These are phyloP conservation scores for Metarhizium robertsii DNA, from an alignment of 2,329 filamentous ascomycete genomes.

Conservation along the genomic window DNA sequence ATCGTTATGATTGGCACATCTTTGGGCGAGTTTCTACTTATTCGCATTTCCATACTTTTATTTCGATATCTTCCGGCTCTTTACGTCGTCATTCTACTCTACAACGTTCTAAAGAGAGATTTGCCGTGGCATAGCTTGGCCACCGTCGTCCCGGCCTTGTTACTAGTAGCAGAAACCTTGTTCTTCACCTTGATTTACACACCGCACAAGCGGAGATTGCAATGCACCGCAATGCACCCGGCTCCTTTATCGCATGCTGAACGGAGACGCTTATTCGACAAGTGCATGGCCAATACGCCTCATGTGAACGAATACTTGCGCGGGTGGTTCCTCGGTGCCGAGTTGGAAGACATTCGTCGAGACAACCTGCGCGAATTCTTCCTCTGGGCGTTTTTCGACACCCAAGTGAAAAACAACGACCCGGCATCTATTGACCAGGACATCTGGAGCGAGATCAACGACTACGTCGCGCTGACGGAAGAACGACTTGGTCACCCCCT, in stretches of 20 bases:
- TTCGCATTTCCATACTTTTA: conserved; percentile 33
- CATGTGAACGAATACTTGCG: conserved; percentile 47
- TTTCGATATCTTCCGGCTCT: conserved; percentile 35
- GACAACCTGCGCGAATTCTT: conserved; percentile 62
- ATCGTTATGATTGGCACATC: conserved; percentile 28
- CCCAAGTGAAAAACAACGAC: conserved; percentile 18
- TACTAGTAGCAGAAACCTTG: conserved; percentile 28
- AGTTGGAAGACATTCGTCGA: conserved; percentile 45
- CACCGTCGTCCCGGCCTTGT: conserved; percentile 15
- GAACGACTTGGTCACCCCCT: conserved; percentile 39
- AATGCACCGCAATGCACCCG: conserved; percentile 29
- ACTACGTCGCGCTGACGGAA: conserved; percentile 44
- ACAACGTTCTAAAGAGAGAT: conserved; percentile 8
- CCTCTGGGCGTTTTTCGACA: conserved; percentile 58
- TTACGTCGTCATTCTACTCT: conserved; percentile 22
- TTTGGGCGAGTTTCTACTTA: conserved; percentile 30
- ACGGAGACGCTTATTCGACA: conserved; percentile 45
- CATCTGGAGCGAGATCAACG: conserved; percentile 31
- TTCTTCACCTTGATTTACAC: conserved; percentile 34
- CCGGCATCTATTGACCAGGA: conserved; percentile 17
- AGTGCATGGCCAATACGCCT: conserved; percentile 44
- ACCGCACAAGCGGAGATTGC: conserved; percentile 32
- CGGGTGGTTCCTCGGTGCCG: conserved; percentile 58
- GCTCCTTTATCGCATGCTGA: conserved; percentile 32
- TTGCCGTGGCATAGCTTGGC: neutral